A percentile compares a stretch with the other conserved stretches of the same genome.
phyloP scores from a whole-genome alignment of 1,284 basidiomycete genomes.

The Trichosporon asahii region DNA sequence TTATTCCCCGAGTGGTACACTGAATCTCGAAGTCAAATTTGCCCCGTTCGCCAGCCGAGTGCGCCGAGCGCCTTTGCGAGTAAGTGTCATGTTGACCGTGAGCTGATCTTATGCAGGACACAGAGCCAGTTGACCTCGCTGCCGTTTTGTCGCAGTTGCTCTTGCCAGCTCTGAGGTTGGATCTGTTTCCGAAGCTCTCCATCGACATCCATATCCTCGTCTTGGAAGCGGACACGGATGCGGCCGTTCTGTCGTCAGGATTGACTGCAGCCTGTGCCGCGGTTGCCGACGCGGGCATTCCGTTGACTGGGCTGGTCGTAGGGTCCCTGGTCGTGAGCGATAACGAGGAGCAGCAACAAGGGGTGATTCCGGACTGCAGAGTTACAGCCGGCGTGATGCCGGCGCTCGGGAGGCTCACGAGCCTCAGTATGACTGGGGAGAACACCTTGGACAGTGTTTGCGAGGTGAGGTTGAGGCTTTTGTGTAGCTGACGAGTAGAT shows the following conservation, averaged over 20 bases:
- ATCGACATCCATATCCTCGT: slow-evolving; percentile 89
- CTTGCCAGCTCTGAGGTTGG: slow-evolving; percentile 76
- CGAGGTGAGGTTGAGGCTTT: slow-evolving; percentile 28
- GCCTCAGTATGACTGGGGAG: slow-evolving; percentile 71
- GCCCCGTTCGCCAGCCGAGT: slow-evolving; percentile 81
- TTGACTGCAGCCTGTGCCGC: slow-evolving; percentile 85
- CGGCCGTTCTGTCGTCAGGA: slow-evolving; percentile 77
- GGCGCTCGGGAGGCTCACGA: slow-evolving; percentile 78
- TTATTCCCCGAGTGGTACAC: slow-evolving; percentile 78
- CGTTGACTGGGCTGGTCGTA: slow-evolving; percentile 46
- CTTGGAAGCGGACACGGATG: slow-evolving; percentile 83
- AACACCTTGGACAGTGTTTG: slow-evolving; percentile 34
- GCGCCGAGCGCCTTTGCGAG: slow-evolving; percentile 78
- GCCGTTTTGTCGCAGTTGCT: slow-evolving; percentile 82
- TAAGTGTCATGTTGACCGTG: slow-evolving; percentile 52
- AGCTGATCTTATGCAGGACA: slow-evolving; percentile 62
- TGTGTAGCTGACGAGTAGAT: slow-evolving; percentile 25
- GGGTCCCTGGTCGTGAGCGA: slow-evolving; percentile 34
- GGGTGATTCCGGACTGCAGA: background rate
- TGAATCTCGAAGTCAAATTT: slow-evolving; percentile 96
- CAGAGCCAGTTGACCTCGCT: slow-evolving; percentile 81
- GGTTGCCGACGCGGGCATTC: slow-evolving; percentile 55
- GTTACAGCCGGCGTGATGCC: slow-evolving; percentile 79
- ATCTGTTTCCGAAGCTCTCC: slow-evolving; percentile 86
- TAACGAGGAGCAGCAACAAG: background rate